phyloP scores from a whole-genome alignment of 371 early-diverging fungal genomes.

The Mucor irregularis region DNA sequence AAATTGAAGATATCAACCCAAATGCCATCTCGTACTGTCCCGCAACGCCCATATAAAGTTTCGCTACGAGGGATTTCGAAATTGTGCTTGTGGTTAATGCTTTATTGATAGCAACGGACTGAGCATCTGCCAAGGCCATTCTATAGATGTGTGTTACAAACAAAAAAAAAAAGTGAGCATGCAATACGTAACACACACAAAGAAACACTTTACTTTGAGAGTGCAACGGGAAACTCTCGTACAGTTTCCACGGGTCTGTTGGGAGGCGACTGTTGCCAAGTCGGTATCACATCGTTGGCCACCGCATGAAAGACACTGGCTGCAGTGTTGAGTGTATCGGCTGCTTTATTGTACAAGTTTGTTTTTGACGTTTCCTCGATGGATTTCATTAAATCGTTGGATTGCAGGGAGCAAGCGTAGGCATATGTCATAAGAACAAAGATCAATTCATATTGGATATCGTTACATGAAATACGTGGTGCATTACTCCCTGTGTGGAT shows the following conservation, averaged over 20 bases:
- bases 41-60: conserved; percentile 62
- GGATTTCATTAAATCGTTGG: conserved; percentile 27
- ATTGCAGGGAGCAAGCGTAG: conserved; percentile 48
- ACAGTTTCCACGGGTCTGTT: conserved; percentile 48
- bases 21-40: conserved; percentile 65
- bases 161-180: not conserved
- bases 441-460: conserved; percentile 61
- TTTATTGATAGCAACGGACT: conserved; percentile 52
- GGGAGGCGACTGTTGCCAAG: conserved; percentile 39
- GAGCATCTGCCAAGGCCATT: conserved; percentile 54
- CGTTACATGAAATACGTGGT: conserved; percentile 53
- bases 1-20: conserved; percentile 60
- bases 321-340: conserved; percentile 58
- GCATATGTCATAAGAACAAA: conserved; percentile 63
- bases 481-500: conserved; percentile 61
- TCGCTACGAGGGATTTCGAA: conserved; percentile 60
- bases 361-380: conserved; percentile 2
- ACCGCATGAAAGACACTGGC: conserved; percentile 61
- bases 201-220: conserved; percentile 54
- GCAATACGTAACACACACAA: not conserved
- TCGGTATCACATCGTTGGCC: conserved; percentile 54
- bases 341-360: conserved; percentile 41
- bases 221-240: conserved; percentile 43
- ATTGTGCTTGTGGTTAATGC: conserved; percentile 38
- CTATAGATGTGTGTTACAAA: conserved; percentile 15